Conservation (phyloP, 1,284 basidiomycete species). For the Phlebopus sp. region DNA sequence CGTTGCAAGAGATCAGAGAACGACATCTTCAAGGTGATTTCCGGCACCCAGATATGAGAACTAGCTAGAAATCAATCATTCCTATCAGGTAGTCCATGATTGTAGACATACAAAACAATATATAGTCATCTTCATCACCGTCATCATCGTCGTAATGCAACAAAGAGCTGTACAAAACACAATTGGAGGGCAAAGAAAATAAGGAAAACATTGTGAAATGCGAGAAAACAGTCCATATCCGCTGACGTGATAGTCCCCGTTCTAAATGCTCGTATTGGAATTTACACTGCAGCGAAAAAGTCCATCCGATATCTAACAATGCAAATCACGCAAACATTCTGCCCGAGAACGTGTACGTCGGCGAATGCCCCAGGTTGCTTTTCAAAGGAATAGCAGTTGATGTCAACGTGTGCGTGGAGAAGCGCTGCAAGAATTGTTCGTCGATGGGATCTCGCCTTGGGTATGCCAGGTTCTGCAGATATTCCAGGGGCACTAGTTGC, state of each 20-base stretch:
- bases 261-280: constrained; percentile 20
- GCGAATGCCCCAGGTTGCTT: constrained; percentile 12
- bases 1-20: too few relatives aligned
- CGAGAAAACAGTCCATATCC: constrained; percentile 30
- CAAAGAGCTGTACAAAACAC: neutral
- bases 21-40: too few relatives aligned
- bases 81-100: too few relatives aligned
- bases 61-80: too few relatives aligned
- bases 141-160: too few relatives aligned
- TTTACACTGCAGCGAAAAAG: constrained; percentile 7
- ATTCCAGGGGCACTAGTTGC: constrained; percentile 58
- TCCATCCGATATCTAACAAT: constrained; percentile 4
- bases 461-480: constrained; percentile 49
- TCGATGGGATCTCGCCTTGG: constrained; percentile 56
- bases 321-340: constrained; percentile 18
- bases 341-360: constrained; percentile 27
- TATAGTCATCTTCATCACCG: too few relatives aligned
- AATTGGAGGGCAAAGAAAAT: constrained; percentile 24
- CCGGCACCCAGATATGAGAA: too few relatives aligned
- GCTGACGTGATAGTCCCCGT: constrained; percentile 19
- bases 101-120: too few relatives aligned
- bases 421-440: constrained; percentile 55
- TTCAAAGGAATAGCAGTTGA: constrained; percentile 19
- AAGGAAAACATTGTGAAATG: constrained; percentile 10
- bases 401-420: constrained; percentile 33